Evolutionary conservation across 352 stramenopile genomes (phyloP), one percentile per base, ranked within the genome.

Genomic region (Phytophthora hybrid): DNA sequence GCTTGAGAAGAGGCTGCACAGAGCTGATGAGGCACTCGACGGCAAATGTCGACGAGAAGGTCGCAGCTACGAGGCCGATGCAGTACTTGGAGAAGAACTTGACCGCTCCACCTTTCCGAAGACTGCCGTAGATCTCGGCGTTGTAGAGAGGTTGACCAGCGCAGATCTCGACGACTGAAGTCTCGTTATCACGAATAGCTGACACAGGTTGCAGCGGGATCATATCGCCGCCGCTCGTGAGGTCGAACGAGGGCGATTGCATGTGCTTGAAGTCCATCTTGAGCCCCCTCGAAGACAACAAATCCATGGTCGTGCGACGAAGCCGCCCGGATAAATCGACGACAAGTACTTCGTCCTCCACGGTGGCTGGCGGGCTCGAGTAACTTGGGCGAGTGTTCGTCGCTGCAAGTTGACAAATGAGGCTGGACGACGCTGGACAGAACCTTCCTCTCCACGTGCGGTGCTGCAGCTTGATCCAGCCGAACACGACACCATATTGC

Each of bases 81-180:
- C 72, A 84, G 10, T 77, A 23, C 19, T 41, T 66, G 0, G 82
- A 85, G 62, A 83, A 83, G 55, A 87, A 78, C 21, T 73, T 66
- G 16, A 89, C 78, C 0, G 73, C 70, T 0, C 79, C 79, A 19
- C 82, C 82, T 18, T 74, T 75, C 55, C 82, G 82, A 26, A 90
- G 70, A 53, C 74, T 79, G 19, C 82, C 82, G 57, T 86, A 88
- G 54, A 87, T 83, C 58, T 88, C 79, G 10, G 83, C 72, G 57
- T 88, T 88, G 69, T 87, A 90, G n/a, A 90, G 78, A 18, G 81
- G 57, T 9, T 82, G 60, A 5, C 67, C 61, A 7, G 77, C 52
- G 16, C 57, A 57, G 37, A 21, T 54, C 14, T 76, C 61, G 39
- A 66, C 14, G 26, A 69, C 57, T 3, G 72, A 69, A 9, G 11